Percentiles rank a stretch among this genome's conserved stretches.
These are phyloP conservation scores for Aspergillus niger DNA, from an alignment of 2,329 filamentous ascomycete genomes.

Conservation along the genomic window DNA sequence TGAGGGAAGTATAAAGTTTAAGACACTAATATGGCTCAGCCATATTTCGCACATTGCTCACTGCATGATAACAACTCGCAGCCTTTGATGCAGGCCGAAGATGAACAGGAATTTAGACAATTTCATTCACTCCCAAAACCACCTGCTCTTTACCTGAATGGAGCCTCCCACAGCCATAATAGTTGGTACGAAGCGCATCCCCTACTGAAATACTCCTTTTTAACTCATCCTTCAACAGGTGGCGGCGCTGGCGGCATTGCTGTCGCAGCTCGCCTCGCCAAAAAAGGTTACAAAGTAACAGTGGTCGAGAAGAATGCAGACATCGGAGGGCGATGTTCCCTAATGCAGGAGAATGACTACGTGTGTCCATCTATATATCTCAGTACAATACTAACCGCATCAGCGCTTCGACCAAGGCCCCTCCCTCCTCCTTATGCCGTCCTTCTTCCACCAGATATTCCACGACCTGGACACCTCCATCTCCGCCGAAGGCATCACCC, in stretches of 20 bases:
- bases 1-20: no score
- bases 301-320: conserved; percentile 77
- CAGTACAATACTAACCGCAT: conserved; percentile 5
- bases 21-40: no score
- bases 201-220: background rate
- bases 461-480: conserved; percentile 68
- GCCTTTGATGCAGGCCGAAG: no score
- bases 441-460: conserved; percentile 70
- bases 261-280: conserved; percentile 70
- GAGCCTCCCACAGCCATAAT: background rate
- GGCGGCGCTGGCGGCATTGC: conserved; percentile 72
- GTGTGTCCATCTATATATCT: conserved; percentile 33
- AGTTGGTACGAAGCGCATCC: background rate
- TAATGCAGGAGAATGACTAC: conserved; percentile 63
- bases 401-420: conserved; percentile 75
- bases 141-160: background rate
- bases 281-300: conserved; percentile 70
- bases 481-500: conserved; percentile 64
- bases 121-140: no score
- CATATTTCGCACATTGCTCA: no score
- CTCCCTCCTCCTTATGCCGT: conserved; percentile 70
- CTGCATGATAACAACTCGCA: no score
- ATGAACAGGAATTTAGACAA: no score
- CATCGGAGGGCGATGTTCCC: conserved; percentile 69
- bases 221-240: conserved; percentile 43